Evolutionary conservation across 2,329 filamentous ascomycete species (phyloP).

Genomic region (Knoxdaviesia proteae): DNA sequence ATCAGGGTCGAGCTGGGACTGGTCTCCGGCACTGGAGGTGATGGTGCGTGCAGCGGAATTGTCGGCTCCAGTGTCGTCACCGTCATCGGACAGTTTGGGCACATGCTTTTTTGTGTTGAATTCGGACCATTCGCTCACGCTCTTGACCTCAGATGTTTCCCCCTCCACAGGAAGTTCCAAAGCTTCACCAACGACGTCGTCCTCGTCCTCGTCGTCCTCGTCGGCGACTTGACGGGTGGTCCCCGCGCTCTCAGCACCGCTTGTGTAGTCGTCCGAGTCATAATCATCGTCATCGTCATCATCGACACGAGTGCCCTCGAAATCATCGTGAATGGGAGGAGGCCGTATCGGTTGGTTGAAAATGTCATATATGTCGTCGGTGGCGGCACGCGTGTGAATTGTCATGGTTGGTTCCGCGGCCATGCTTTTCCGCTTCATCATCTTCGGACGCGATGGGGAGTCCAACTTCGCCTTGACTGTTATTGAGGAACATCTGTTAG

Average conservation of each 20-base stretch:
- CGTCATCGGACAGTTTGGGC: constrained; percentile 21
- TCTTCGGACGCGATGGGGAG: constrained; percentile 68
- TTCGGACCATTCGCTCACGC: constrained; percentile 71
- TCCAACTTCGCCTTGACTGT: constrained; percentile 82
- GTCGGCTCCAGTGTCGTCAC: constrained; percentile 10
- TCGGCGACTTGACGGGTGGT: constrained; percentile 44
- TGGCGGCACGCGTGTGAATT: constrained; percentile 81
- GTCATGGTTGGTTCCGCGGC: constrained; percentile 81
- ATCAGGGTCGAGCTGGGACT: constrained; percentile 10
- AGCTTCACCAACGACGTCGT: constrained; percentile 25
- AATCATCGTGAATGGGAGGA: too few relatives aligned
- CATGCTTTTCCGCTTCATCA: constrained; percentile 46
- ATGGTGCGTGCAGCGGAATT: constrained; percentile 12
- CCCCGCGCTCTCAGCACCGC: constrained; percentile 63
- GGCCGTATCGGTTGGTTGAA: constrained; percentile 65
- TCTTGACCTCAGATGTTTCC: constrained; percentile 37
- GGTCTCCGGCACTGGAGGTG: too few relatives aligned
- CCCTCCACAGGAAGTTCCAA: constrained; percentile 12
- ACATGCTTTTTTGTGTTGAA: constrained; percentile 58
- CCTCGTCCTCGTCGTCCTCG: constrained; percentile 20
- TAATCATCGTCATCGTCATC: constrained; percentile 13
- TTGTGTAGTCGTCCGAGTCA: constrained; percentile 51
- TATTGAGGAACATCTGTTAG: too few relatives aligned
- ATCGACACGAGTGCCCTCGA: background rate
- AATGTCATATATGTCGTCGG: constrained; percentile 92